phyloP scores from a whole-genome alignment of 805 yeast genomes.

The Priceomyces medius region DNA sequence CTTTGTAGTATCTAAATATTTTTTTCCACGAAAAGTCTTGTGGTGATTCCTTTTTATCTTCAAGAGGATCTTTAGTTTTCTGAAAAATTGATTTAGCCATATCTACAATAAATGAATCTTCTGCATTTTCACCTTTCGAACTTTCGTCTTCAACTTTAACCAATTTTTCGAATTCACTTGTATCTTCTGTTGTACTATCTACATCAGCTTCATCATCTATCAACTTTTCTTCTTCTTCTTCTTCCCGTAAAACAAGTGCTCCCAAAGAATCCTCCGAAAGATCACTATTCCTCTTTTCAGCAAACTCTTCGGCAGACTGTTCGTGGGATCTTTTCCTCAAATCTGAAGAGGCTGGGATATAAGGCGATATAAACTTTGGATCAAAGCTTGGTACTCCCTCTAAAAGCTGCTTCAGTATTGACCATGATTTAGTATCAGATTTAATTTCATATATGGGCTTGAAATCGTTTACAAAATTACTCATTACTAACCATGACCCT shows the following conservation, averaged over 20 bases:
- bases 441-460: slow-evolving; percentile 23
- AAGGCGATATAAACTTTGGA: slow-evolving; percentile 9
- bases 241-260: background rate
- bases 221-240: background rate
- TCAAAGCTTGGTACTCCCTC: slow-evolving; percentile 60
- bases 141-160: background rate
- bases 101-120: slow-evolving; percentile 4
- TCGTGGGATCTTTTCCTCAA: background rate
- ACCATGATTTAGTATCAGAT: slow-evolving; percentile 35
- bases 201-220: background rate
- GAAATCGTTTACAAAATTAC: slow-evolving; percentile 32
- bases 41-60: background rate
- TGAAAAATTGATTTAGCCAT: slow-evolving; percentile 4
- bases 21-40: slow-evolving; percentile 11
- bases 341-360: too few species aligned
- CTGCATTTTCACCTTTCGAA: background rate
- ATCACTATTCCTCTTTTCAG: background rate
- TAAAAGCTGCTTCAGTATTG: slow-evolving; percentile 46
- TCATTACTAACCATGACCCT: slow-evolving; percentile 68
- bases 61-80: background rate
- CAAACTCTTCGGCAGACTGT: background rate
- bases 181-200: background rate
- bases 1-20: slow-evolving; percentile 48
- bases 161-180: background rate
- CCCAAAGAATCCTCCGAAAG: background rate